Conservation (phyloP, 75 land plant species). For the Adiantum capillusveneris region DNA sequence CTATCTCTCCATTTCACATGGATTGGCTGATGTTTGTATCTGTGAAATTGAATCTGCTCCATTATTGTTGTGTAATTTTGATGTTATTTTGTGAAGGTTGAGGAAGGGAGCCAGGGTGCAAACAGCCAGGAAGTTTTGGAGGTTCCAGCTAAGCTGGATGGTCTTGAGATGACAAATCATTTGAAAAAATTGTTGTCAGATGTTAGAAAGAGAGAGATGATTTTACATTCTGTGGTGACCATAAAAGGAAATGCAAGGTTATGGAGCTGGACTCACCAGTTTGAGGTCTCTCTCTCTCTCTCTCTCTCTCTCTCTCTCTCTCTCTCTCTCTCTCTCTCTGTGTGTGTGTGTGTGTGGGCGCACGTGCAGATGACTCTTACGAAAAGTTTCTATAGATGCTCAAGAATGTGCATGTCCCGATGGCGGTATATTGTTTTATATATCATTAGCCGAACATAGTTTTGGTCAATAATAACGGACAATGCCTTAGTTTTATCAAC, state of each 20-base stretch:
- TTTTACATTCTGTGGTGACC: constrained; percentile 54
- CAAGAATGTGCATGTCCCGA: too few relatives aligned
- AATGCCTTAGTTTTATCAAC: too few relatives aligned
- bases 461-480: too few relatives aligned
- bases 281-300: constrained; percentile 55
- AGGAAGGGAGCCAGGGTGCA: constrained; percentile 58
- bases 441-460: too few relatives aligned
- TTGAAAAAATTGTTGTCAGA: constrained; percentile 35
- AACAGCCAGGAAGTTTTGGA: constrained; percentile 37
- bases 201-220: constrained; percentile 62
- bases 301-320: too few relatives aligned
- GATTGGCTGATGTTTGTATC: not conserved
- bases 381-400: too few relatives aligned
- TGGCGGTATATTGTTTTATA: too few relatives aligned
- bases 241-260: constrained; percentile 53
- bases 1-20: too few relatives aligned
- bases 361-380: too few relatives aligned
- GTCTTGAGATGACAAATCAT: constrained; percentile 55
- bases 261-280: constrained; percentile 58
- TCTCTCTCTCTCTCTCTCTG: too few relatives aligned
- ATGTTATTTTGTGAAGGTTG: constrained; percentile 12
- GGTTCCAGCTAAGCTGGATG: constrained; percentile 64
- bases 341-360: too few relatives aligned
- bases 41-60: not conserved
- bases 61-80: not conserved